Percentiles rank a stretch among this genome's conserved stretches.
These are phyloP conservation scores for Fusarium hainanense DNA, from an alignment of 2,329 filamentous ascomycete genomes.

Conservation along the genomic window DNA sequence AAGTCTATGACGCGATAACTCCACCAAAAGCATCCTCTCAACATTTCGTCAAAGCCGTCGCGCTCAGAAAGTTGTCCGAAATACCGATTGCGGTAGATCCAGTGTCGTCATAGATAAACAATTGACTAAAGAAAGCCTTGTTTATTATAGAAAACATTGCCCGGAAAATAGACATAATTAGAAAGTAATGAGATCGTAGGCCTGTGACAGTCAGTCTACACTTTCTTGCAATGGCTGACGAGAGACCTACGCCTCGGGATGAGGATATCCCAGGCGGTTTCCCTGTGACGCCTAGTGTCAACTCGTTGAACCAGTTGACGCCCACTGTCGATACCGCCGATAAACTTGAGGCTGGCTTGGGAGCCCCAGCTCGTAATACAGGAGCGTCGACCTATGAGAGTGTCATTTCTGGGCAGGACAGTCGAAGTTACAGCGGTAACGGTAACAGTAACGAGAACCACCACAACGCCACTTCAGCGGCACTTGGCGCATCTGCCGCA, in stretches of 20 bases:
- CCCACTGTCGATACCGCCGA: slow-evolving; percentile 11
- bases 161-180: not conserved
- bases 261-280: slow-evolving; percentile 45
- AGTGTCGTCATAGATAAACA: slow-evolving; percentile 36
- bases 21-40: slow-evolving; percentile 1
- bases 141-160: slow-evolving; percentile 7
- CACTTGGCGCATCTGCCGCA: slow-evolving; percentile 5
- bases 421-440: not conserved
- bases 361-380: slow-evolving; percentile 1
- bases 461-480: slow-evolving; percentile 1
- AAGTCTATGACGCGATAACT: slow-evolving; percentile 32
- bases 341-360: slow-evolving; percentile 29
- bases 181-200: not conserved
- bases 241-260: slow-evolving; percentile 39
- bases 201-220: not conserved
- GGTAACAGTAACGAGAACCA: not conserved
- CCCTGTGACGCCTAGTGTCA: slow-evolving; percentile 40
- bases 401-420: slow-evolving; percentile 1
- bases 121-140: not conserved
- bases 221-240: slow-evolving; percentile 31
- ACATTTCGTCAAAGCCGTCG: not conserved
- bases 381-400: not conserved
- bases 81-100: slow-evolving; percentile 11
- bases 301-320: slow-evolving; percentile 19
- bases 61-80: slow-evolving; percentile 32